Evolutionary conservation across 495 filamentous ascomycete species (phyloP), one percentile per base, ranked within the genome.

Genomic region (Penicillium coprophilum): DNA sequence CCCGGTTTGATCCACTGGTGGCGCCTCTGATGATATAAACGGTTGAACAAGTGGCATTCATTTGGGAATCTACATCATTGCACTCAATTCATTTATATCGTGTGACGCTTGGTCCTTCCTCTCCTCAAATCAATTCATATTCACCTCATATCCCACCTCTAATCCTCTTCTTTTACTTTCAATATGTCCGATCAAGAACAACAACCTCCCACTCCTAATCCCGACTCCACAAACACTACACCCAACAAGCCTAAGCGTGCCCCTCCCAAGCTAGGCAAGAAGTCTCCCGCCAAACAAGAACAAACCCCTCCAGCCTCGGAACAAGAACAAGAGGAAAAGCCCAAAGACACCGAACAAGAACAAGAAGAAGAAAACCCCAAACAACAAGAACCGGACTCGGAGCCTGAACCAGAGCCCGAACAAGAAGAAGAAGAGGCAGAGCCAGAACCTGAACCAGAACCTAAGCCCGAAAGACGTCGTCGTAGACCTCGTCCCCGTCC

Each of bases 121-220:
- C 56, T 50, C 28, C 52, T 59, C 56, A 19, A 54, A 65, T 53
- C 57, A 54, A 52, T 68, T 69, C 62, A 69, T 67, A 67, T 69
- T 65, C 53, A 48, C 56, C 66, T 55, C 51, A 50, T 40, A 27
- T 52, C 39, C 47, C 58, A 46, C 52, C 31, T 13, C 31, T 54
- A 17, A 19, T 28, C 20, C 28, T 0, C 51, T n/a, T n/a, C 32
- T 34, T 55, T 28, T 40, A 34, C 53, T 38, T 67, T 65, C 69
- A 74, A 44, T 39, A 75, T 75, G 73, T 68, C 72, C 63, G 69
- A 74, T 61, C 71, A 72, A 44, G 66, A 71, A 36, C 41, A 71
- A 36, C 41, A 46, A 57, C 61, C 56, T 45, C 49, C 50, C 38
- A 63, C 52, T 51, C 64, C 61, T 57, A 71, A 57, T 52, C 63